Evolutionary conservation across 192 early-diverging fungal species (phyloP).

Genomic region (Linnemannia exigua): DNA sequence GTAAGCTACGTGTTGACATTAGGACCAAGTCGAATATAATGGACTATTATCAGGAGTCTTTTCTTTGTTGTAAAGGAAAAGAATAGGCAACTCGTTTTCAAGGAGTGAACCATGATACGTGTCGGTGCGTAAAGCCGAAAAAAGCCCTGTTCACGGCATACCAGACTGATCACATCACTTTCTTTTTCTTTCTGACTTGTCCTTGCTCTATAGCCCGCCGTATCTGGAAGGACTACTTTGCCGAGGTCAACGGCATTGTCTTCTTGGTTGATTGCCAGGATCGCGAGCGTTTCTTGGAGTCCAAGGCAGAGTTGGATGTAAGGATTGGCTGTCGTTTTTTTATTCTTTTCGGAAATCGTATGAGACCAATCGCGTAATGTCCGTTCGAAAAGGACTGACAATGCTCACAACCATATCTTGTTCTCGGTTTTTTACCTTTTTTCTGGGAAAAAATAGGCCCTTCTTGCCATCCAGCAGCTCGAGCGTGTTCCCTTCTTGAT

Average conservation of each 20-base stretch:
- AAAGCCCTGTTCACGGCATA: neutral
- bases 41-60: neutral
- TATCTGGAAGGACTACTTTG: conserved; percentile 99
- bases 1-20: conserved; percentile 47
- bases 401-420: conserved; percentile 14
- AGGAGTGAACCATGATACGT: conserved; percentile 26
- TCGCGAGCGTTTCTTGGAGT: conserved; percentile 84
- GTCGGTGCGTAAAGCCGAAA: neutral
- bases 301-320: conserved; percentile 96
- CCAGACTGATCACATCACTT: neutral
- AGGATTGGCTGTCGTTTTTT: conserved; percentile 22
- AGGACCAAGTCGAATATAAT: conserved; percentile 1
- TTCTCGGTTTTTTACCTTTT: too few species aligned
- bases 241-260: conserved; percentile 97
- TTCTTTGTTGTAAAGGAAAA: neutral
- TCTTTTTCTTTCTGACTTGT: neutral
- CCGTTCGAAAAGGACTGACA: neutral
- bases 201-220: conserved; percentile 76
- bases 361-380: neutral
- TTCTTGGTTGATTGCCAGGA: conserved; percentile 98
- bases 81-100: neutral
- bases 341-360: neutral
- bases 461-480: conserved; percentile 95
- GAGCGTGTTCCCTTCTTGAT: conserved; percentile 94
- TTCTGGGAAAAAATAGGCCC: conserved; percentile 64